Evolutionary conservation across 345 rosid species (phyloP).

Genomic region (Diplotaxis tenuifolia): DNA sequence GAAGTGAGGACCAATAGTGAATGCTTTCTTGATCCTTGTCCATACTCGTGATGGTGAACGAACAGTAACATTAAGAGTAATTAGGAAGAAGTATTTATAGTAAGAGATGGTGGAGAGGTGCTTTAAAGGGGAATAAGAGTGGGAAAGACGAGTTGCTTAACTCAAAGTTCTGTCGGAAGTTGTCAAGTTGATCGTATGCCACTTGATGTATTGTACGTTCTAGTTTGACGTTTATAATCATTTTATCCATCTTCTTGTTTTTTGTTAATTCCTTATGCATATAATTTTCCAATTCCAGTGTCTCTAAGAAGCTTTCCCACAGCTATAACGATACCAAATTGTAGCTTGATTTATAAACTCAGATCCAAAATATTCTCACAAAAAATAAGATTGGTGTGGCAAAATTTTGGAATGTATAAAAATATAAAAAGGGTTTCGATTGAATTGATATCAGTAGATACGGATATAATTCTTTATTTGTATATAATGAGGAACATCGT

Average conservation of each 20-base stretch:
- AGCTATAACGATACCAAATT: no score
- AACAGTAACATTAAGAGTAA: neutral
- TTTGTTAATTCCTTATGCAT: neutral
- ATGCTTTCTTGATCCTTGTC: neutral
- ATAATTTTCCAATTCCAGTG: neutral
- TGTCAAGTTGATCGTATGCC: no score
- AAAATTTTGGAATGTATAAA: no score
- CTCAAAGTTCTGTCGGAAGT: neutral
- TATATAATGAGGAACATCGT: no score
- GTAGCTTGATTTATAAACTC: no score
- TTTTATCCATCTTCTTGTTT: neutral
- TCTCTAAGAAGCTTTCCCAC: no score
- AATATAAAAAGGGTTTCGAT: no score
- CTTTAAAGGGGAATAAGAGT: conserved; percentile 6
- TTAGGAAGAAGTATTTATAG: neutral
- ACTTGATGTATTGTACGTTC: no score
- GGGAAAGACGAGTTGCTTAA: conserved; percentile 8
- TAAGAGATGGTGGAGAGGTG: neutral
- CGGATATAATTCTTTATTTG: no score
- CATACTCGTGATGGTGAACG: neutral
- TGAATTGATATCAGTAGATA: no score
- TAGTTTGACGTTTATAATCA: neutral
- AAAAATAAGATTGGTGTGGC: no score
- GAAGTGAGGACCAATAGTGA: conserved; percentile 9
- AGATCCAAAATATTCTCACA: no score